Conservation (phyloP, 768 basidiomycete species). For the Mrakia blollopis region DNA sequence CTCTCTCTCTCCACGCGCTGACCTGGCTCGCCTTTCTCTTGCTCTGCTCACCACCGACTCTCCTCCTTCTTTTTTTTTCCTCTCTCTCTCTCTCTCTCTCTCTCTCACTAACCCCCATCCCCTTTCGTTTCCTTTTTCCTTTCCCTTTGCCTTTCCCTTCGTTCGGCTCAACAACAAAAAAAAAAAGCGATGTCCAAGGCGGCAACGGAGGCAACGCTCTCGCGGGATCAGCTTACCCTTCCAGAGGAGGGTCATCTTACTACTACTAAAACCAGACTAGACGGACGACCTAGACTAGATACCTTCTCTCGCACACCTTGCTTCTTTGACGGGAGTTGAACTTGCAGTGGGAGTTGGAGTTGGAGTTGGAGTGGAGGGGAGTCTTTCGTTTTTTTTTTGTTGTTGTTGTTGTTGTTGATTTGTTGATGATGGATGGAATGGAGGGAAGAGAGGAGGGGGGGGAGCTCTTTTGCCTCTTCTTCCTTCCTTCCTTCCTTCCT, state of each 20-base stretch:
- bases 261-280: background rate
- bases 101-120: background rate
- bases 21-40: background rate
- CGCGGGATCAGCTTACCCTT: background rate
- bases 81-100: background rate
- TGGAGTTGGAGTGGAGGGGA: no score
- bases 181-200: background rate
- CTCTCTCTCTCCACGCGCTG: background rate
- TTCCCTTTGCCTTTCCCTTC: no score
- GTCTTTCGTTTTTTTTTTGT: background rate
- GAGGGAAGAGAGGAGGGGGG: background rate
- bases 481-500: background rate
- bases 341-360: no score
- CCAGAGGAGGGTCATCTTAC: background rate
- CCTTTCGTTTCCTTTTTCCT: background rate
- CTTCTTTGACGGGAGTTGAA: no score
- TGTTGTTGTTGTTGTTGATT: background rate
- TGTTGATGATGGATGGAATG: background rate
- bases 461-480: background rate
- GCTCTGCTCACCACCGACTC: no score
- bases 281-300: no score
- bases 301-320: background rate
- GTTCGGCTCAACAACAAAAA: background rate
- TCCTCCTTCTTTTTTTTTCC: background rate
- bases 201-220: background rate